Evolutionary conservation across 345 rosid genomes (phyloP).

Genomic region (Litchi chinensis): DNA sequence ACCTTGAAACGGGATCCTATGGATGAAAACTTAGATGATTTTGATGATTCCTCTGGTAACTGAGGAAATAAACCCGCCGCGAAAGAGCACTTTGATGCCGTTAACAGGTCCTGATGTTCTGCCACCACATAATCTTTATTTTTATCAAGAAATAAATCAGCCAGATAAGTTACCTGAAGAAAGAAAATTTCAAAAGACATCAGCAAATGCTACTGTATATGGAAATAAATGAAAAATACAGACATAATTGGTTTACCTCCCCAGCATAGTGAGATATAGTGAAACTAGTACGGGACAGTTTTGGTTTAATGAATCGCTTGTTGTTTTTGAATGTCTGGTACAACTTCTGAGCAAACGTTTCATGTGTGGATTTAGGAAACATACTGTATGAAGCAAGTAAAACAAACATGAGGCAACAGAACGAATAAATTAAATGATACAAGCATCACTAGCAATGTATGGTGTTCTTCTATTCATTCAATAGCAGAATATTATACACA

Average conservation of each 20-base stretch:
- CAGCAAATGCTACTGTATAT: not conserved
- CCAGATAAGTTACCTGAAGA: slow-evolving; percentile 81
- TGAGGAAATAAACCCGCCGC: slow-evolving; percentile 87
- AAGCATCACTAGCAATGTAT: slow-evolving; percentile 11
- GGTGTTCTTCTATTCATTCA: slow-evolving; percentile 18
- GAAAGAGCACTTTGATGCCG: slow-evolving; percentile 75
- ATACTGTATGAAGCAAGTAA: slow-evolving; percentile 60
- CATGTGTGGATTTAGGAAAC: slow-evolving; percentile 99
- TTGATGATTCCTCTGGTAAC: slow-evolving; percentile 85
- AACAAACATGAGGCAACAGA: slow-evolving; percentile 26
- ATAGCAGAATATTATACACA: slow-evolving; percentile 8
- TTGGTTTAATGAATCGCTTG: slow-evolving; percentile 97
- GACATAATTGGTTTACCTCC: slow-evolving; percentile 61
- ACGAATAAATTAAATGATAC: slow-evolving; percentile 1
- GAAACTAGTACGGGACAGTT: slow-evolving; percentile 96
- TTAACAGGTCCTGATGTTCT: slow-evolving; percentile 94
- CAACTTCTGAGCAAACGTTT: slow-evolving; percentile 98
- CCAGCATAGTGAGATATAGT: slow-evolving; percentile 98
- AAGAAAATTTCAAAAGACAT: slow-evolving; percentile 20
- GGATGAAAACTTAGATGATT: slow-evolving; percentile 96
- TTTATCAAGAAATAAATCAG: slow-evolving; percentile 95
- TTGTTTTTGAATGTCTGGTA: slow-evolving; percentile 93
- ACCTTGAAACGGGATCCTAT: slow-evolving; percentile 99
- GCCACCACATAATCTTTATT: slow-evolving; percentile 99
- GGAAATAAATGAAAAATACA: slow-evolving; percentile 14